Conservation (phyloP, 2,329 filamentous ascomycete species). For the Colletotrichum phormii region DNA sequence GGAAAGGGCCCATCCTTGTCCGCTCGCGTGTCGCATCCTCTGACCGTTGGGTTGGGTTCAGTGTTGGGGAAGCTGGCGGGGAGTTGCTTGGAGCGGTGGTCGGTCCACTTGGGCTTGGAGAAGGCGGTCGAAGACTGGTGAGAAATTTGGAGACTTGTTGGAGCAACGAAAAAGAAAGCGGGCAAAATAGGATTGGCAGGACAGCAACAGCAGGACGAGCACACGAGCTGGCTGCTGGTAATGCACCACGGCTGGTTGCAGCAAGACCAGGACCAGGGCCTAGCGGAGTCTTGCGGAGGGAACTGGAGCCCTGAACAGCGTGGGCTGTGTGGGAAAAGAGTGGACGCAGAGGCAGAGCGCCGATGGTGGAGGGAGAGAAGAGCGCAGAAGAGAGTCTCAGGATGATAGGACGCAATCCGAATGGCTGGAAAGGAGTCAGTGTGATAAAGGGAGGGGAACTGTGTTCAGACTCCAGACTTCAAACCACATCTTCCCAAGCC, state of each 20-base stretch:
- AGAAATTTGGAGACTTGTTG: neutral
- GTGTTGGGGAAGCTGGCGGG: conserved; percentile 27
- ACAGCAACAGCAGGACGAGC: conserved; percentile 7
- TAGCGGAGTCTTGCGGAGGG: conserved; percentile 36
- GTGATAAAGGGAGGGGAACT: conserved; percentile 1
- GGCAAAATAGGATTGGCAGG: neutral
- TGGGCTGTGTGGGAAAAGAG: conserved; percentile 7
- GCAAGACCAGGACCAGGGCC: conserved; percentile 10
- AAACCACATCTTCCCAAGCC: conserved; percentile 15
- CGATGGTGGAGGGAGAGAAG: conserved; percentile 13
- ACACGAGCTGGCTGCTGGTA: neutral
- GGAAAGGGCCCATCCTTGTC: conserved; percentile 25
- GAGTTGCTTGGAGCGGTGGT: conserved; percentile 27
- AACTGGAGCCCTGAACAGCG: neutral
- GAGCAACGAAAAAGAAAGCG: neutral
- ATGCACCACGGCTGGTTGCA: neutral
- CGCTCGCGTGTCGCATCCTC: conserved; percentile 32
- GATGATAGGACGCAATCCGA: conserved; percentile 23
- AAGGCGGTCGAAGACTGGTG: conserved; percentile 24
- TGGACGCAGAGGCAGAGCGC: conserved; percentile 8
- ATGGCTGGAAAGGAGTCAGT: conserved; percentile 31
- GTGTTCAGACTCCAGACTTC: neutral
- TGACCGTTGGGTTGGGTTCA: conserved; percentile 33
- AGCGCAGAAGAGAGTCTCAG: conserved; percentile 5
- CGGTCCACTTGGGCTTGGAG: conserved; percentile 30